Percentiles rank a stretch among this genome's conserved stretches.
These are phyloP conservation scores for Panicum hallii DNA, from an alignment of 202 grass and related monocot genomes.

Conservation along the genomic window DNA sequence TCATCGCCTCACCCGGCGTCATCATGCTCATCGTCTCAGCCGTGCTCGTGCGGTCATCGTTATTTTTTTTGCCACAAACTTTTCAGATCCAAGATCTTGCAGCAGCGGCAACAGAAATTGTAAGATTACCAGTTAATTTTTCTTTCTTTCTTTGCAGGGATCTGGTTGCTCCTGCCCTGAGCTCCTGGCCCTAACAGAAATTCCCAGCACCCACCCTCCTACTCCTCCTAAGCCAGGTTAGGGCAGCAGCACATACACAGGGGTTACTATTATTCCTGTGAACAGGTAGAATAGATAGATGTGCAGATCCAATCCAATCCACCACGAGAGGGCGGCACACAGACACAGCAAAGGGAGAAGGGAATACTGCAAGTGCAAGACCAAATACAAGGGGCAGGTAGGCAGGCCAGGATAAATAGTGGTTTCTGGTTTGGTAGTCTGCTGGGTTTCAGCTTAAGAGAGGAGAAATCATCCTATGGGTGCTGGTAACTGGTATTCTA, in stretches of 20 bases:
- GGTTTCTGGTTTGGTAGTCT: neutral
- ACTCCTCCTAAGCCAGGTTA: conserved; percentile 7
- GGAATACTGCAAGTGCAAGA: neutral
- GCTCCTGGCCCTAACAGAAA: neutral
- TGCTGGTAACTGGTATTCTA: neutral
- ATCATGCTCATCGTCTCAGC: neutral
- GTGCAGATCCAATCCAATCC: conserved; percentile 4
- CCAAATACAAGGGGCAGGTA: neutral
- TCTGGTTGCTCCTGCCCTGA: conserved; percentile 29
- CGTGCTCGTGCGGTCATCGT: neutral
- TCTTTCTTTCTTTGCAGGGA: conserved; percentile 6
- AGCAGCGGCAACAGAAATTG: neutral
- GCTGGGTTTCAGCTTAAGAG: neutral
- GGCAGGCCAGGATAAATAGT: conserved; percentile 8
- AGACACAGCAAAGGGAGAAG: neutral
- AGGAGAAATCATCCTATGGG: neutral
- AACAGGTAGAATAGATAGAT: conserved; percentile 14
- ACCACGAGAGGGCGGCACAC: neutral
- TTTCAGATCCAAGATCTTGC: conserved; percentile 42
- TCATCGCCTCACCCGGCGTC: neutral
- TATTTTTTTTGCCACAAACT: neutral
- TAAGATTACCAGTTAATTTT: conserved; percentile 22
- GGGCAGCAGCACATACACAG: conserved; percentile 4
- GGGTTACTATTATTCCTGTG: conserved; percentile 37
- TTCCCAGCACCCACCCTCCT: neutral